phyloP scores from a whole-genome alignment of 345 rosid species.

The Tarenaya hassleriana region DNA sequence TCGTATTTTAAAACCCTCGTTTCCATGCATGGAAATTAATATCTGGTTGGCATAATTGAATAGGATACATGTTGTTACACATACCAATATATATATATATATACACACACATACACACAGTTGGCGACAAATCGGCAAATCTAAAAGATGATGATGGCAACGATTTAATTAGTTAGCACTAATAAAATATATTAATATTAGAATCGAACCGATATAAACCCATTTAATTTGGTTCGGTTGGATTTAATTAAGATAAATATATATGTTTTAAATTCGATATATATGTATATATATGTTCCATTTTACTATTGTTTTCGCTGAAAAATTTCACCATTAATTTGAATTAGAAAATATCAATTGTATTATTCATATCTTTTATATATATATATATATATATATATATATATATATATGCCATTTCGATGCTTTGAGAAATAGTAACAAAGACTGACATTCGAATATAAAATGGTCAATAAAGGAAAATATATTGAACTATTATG shows the following conservation, averaged over 20 bases:
- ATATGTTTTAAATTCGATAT: too few relatives aligned
- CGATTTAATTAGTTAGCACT: conserved; percentile 22
- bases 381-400: not conserved
- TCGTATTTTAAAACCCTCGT: conserved; percentile 4
- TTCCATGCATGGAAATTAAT: not conserved
- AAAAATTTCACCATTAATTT: too few relatives aligned
- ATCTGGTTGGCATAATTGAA: too few relatives aligned
- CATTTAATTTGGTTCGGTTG: conserved; percentile 15
- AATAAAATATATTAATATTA: conserved; percentile 5
- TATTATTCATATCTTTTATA: not conserved
- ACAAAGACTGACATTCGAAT: not conserved
- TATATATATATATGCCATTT: conserved; percentile 2
- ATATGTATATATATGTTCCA: too few relatives aligned
- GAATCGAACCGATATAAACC: conserved; percentile 20
- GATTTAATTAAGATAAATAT: too few relatives aligned
- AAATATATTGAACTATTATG: not conserved
- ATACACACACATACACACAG: conserved; percentile 3
- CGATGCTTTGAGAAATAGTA: not conserved
- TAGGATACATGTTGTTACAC: too few relatives aligned
- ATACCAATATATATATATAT: not conserved
- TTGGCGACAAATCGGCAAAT: conserved; percentile 26
- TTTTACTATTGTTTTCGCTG: too few relatives aligned
- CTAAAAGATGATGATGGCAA: conserved; percentile 11
- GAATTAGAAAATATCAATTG: too few relatives aligned
- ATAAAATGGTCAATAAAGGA: not conserved